A percentile compares a stretch with the other conserved stretches of the same genome.
These are phyloP conservation scores for Sclerotinia subarctica DNA, from an alignment of 2,329 filamentous ascomycete species.

Conservation along the genomic window DNA sequence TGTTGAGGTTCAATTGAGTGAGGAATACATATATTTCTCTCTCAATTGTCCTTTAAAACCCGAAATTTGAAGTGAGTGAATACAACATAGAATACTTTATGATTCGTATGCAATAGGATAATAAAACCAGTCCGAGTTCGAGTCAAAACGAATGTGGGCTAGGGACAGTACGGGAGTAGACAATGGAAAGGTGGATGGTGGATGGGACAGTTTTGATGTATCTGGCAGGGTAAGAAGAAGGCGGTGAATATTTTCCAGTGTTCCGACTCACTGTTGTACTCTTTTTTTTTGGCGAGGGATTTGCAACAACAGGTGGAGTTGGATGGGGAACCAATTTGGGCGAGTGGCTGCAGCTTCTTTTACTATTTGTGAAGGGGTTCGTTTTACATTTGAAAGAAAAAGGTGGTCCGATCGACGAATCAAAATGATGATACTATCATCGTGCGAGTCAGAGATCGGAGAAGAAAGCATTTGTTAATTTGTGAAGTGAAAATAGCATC, in stretches of 20 bases:
- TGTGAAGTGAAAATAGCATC: neutral
- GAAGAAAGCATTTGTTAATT: neutral
- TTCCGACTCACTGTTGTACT: neutral
- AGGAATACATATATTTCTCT: conserved; percentile 17
- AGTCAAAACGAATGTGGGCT: conserved; percentile 21
- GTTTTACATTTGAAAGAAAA: conserved; percentile 18
- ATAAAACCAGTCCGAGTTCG: neutral
- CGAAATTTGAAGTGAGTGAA: conserved; percentile 17
- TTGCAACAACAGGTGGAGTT: conserved; percentile 14
- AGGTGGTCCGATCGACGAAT: conserved; percentile 11
- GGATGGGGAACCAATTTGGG: conserved; percentile 3
- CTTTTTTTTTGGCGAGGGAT: conserved; percentile 14
- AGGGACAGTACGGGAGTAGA: neutral
- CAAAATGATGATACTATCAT: conserved; percentile 8
- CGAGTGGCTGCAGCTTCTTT: conserved; percentile 10
- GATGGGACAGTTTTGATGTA: conserved; percentile 16
- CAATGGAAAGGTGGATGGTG: conserved; percentile 14
- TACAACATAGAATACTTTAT: conserved; percentile 17
- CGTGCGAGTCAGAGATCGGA: conserved; percentile 8
- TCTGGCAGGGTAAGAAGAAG: conserved; percentile 12
- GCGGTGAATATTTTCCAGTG: conserved; percentile 12
- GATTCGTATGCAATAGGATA: conserved; percentile 10
- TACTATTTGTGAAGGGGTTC: conserved; percentile 1
- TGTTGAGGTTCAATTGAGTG: conserved; percentile 21
- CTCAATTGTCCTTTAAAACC: conserved; percentile 17